Conservation (phyloP, 768 basidiomycete genomes). For the Favolaschia claudopus region DNA sequence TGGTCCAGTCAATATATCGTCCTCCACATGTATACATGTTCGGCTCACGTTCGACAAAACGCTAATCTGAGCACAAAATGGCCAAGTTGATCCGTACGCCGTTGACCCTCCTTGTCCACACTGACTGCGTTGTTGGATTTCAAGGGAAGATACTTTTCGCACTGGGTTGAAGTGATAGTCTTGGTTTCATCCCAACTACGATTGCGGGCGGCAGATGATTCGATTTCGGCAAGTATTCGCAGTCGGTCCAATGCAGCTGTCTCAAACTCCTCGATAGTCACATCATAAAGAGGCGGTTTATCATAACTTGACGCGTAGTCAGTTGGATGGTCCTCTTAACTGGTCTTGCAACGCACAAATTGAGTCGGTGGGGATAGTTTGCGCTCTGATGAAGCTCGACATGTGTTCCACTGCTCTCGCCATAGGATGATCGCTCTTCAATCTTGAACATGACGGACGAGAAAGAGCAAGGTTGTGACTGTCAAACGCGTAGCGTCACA, state of each 20-base stretch:
- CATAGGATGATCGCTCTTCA: slow-evolving; percentile 32
- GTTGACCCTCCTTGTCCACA: slow-evolving; percentile 62
- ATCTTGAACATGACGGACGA: slow-evolving; percentile 44
- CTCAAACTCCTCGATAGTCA: slow-evolving; percentile 96
- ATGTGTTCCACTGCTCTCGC: slow-evolving; percentile 33
- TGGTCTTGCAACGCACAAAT: slow-evolving; percentile 65
- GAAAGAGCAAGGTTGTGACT: background rate
- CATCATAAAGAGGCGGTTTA: slow-evolving; percentile 81
- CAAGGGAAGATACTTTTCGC: slow-evolving; percentile 80
- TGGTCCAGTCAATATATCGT: slow-evolving; percentile 37
- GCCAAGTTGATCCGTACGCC: slow-evolving; percentile 85
- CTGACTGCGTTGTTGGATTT: slow-evolving; percentile 59
- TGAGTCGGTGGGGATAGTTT: slow-evolving; percentile 73
- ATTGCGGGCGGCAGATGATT: slow-evolving; percentile 87
- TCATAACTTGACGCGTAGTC: slow-evolving; percentile 71
- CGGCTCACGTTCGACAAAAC: slow-evolving; percentile 92
- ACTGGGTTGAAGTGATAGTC: slow-evolving; percentile 65
- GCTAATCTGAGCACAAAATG: slow-evolving; percentile 95
- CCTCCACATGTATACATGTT: background rate
- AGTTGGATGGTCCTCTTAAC: slow-evolving; percentile 8
- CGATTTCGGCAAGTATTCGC: slow-evolving; percentile 88
- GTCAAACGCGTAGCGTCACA: slow-evolving; percentile 28
- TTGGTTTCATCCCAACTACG: slow-evolving; percentile 81
- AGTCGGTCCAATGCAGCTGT: slow-evolving; percentile 88
- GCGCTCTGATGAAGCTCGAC: slow-evolving; percentile 13